phyloP scores from a whole-genome alignment of 805 yeast species.

The Kazachstania africana region DNA sequence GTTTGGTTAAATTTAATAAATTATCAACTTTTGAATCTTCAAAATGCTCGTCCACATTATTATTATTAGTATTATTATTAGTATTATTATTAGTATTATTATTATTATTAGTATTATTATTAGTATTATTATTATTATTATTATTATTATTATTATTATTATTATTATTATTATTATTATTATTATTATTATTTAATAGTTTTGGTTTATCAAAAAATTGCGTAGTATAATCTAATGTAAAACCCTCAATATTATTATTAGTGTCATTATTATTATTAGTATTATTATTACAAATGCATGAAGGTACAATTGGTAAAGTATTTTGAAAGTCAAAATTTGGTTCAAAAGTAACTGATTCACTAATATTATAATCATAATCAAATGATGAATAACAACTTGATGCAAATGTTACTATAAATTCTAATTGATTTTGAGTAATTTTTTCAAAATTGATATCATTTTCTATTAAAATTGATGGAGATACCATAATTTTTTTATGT shows the following conservation, averaged over 20 bases:
- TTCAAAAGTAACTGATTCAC: constrained; percentile 80
- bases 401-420: constrained; percentile 74
- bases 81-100: too few relatives aligned
- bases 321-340: constrained; percentile 8
- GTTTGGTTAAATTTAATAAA: too few relatives aligned
- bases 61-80: too few relatives aligned
- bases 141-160: constrained; percentile 24
- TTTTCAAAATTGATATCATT: constrained; percentile 50
- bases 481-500: constrained; percentile 66
- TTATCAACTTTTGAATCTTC: too few relatives aligned
- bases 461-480: constrained; percentile 48
- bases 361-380: constrained; percentile 64
- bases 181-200: too few relatives aligned
- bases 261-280: background rate
- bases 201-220: too few relatives aligned
- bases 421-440: constrained; percentile 54
- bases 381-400: constrained; percentile 80
- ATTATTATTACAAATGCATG: background rate
- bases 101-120: background rate
- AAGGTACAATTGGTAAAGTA: too few relatives aligned
- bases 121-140: constrained; percentile 3
- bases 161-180: constrained; percentile 67
- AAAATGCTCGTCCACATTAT: too few relatives aligned
- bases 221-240: too few relatives aligned
- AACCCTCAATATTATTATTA: background rate